These are phyloP conservation scores for Diaporthe longicolla DNA, from an alignment of 2,329 filamentous ascomycete genomes.

Conservation along the genomic window DNA sequence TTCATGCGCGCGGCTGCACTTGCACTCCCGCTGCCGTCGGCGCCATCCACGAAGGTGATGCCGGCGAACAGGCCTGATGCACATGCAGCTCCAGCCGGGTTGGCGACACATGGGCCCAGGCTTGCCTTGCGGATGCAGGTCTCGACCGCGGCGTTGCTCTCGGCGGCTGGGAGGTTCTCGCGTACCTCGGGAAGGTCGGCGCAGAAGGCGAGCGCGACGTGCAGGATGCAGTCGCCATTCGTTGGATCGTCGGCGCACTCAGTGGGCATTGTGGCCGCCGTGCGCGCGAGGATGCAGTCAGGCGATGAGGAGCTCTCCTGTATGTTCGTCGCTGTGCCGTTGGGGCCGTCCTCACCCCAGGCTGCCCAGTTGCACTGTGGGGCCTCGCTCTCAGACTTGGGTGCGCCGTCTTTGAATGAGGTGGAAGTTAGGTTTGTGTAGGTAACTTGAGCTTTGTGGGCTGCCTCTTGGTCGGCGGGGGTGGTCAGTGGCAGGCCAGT, in stretches of 20 bases:
- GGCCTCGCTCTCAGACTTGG: not conserved
- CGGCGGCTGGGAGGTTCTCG: not conserved
- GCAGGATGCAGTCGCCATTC: not conserved
- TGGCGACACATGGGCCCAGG: slow-evolving; percentile 1
- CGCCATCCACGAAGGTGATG: not conserved
- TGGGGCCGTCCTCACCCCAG: not conserved
- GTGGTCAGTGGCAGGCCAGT: not conserved
- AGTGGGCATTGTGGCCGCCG: not conserved
- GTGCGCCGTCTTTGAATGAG: not conserved
- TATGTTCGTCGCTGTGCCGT: not conserved
- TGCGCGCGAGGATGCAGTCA: not conserved
- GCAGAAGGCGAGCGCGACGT: not conserved
- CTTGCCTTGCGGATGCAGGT: not conserved
- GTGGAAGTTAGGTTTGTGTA: not conserved
- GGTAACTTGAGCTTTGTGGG: not conserved
- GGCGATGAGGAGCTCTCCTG: not conserved
- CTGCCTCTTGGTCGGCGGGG: not conserved
- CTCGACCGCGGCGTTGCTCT: not conserved
- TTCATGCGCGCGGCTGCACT: not conserved
- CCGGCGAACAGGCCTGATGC: not conserved
- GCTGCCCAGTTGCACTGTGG: slow-evolving; percentile 8
- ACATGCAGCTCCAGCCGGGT: not conserved
- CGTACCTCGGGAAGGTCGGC: not conserved
- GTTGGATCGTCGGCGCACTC: not conserved
- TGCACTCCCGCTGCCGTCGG: not conserved